A percentile compares a stretch with the other conserved stretches of the same genome.
Evolutionary conservation across 2,329 filamentous ascomycete genomes (phyloP).

Genomic region (Pseudogymnoascus sp.): DNA sequence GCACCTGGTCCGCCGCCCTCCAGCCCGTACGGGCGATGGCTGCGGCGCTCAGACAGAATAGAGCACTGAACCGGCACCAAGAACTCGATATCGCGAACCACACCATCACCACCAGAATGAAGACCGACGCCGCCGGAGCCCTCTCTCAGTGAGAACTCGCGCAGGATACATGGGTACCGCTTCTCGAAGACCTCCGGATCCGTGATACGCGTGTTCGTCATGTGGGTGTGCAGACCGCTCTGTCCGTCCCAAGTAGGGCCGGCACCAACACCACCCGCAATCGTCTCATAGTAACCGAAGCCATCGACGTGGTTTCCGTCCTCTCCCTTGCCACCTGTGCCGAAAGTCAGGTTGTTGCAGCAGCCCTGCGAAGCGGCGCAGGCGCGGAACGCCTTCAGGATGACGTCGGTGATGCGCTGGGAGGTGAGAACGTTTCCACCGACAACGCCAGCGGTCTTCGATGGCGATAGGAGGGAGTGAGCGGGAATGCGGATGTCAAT

Average conservation of each 20-base stretch:
- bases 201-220: constrained; percentile 81
- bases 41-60: constrained; percentile 66
- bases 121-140: constrained; percentile 56
- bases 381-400: constrained; percentile 67
- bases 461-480: constrained; percentile 62
- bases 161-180: constrained; percentile 62
- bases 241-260: constrained; percentile 64
- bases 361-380: constrained; percentile 71
- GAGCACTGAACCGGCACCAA: constrained; percentile 63
- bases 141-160: constrained; percentile 54
- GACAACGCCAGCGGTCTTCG: constrained; percentile 65
- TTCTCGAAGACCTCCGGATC: constrained; percentile 71
- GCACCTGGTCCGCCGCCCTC: constrained; percentile 69
- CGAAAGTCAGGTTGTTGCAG: constrained; percentile 75
- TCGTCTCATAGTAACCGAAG: constrained; percentile 80
- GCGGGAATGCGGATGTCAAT: constrained; percentile 62
- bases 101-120: constrained; percentile 63
- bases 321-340: constrained; percentile 58
- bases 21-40: constrained; percentile 71
- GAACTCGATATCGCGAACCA: constrained; percentile 71
- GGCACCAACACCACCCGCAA: constrained; percentile 66
- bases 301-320: constrained; percentile 52
- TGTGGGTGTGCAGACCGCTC: constrained; percentile 69
- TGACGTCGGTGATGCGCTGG: constrained; percentile 72
- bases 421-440: constrained; percentile 72